Base-by-base conservation (phyloP, 2,329 filamentous ascomycete genomes). In the Neofusicoccum ribis region DNA sequence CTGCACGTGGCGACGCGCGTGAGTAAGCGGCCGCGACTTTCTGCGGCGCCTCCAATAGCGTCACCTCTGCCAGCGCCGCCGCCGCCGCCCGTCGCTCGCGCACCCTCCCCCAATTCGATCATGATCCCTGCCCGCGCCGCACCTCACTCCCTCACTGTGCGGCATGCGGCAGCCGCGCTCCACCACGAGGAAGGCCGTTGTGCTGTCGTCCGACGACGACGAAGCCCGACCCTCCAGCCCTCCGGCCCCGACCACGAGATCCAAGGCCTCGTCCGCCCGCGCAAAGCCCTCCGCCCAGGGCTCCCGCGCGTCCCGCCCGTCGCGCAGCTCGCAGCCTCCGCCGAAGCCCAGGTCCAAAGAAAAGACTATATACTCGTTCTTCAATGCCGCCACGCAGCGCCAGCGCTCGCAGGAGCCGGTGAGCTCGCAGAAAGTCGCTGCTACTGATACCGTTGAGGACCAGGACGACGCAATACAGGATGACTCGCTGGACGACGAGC, bases 301-400 rank as follows among this genome's bases (percentile, higher is more conserved):
- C 23, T 23, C 23, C 23, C 23, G 23, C 20, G 7, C 43, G 44
- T 36, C 34, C 41, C 17, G 36, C 15, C 15, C 41, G 14, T 61
- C 44, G 52, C 65, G 49, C 69, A 73, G 66, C 71, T 67, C 73
- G 39, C 76, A 74, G 56, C 70, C 74, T 39, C 72, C 71, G 17
- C 72, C 72, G n/a, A 78, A 80, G 64, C 69, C 75, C 17, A 73
- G 76, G 67, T 72, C 50, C 43, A 67, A 75, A 43, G 74, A 75
- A 67, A 82, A 79, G 68, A 75, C 80, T 9, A 82, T 83, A 58
- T 80, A 78, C 41, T 83, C 81, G 15, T 84, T 83, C 74, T 83
- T 84, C 73, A 81, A 77, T 70, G 74, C 75, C 59, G 75, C 75
- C 7, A 77, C 79, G n/a, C 79, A 78, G 63, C 68, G 76, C 37